A percentile compares a stretch with the other conserved stretches of the same genome.
Conservation (phyloP, 2,329 filamentous ascomycete genomes). For the Fusarium sp. region DNA sequence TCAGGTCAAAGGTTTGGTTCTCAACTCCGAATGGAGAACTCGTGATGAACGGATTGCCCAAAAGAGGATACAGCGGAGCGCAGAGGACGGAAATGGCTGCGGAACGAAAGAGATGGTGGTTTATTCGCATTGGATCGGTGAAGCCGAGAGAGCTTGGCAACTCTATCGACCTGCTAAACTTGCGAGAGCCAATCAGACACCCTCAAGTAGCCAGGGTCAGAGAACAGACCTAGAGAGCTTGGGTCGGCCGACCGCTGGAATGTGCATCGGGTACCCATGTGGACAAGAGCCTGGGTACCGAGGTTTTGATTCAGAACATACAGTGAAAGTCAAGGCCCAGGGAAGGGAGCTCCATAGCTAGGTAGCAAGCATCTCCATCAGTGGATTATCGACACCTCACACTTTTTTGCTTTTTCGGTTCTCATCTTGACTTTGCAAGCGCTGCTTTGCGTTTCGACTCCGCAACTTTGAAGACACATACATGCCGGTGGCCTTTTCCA, state of each 20-base stretch:
- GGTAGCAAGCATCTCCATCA: conserved; percentile 4
- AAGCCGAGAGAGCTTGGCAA: conserved; percentile 44
- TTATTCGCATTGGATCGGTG: conserved; percentile 45
- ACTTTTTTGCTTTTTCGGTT: conserved; percentile 15
- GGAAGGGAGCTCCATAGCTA: background rate
- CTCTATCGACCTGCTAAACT: conserved; percentile 37
- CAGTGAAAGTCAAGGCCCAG: background rate
- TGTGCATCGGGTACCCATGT: conserved; percentile 30
- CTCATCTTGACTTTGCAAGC: conserved; percentile 16
- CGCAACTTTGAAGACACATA: conserved; percentile 10
- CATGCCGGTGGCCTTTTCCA: conserved; percentile 3
- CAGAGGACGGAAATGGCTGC: conserved; percentile 32
- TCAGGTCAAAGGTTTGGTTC: conserved; percentile 11
- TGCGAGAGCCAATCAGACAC: conserved; percentile 28
- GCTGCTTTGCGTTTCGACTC: conserved; percentile 13
- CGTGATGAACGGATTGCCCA: conserved; percentile 32
- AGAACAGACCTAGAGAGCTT: conserved; percentile 20
- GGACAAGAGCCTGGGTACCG: conserved; percentile 29
- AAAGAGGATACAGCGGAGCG: conserved; percentile 35
- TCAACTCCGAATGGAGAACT: conserved; percentile 22
- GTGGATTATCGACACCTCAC: conserved; percentile 16
- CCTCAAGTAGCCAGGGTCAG: conserved; percentile 16
- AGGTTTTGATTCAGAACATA: conserved; percentile 14
- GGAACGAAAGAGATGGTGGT: conserved; percentile 24
- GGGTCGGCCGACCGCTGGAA: conserved; percentile 43